phyloP scores from a whole-genome alignment of 768 basidiomycete genomes.

The Suillus variegatus region DNA sequence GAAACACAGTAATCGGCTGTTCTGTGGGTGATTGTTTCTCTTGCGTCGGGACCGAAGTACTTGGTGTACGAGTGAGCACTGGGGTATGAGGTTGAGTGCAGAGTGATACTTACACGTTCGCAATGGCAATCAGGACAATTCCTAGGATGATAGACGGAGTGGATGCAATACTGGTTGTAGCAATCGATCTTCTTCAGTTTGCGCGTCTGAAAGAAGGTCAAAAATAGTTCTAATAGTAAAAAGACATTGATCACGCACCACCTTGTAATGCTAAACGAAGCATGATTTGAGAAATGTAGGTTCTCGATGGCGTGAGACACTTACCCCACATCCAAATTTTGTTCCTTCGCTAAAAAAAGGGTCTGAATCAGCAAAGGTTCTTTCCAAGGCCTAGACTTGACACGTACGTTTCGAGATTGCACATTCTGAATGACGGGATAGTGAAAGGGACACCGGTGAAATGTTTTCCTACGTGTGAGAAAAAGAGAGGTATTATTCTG shows the following conservation, averaged over 20 bases:
- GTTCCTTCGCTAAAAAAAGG: conserved; percentile 62
- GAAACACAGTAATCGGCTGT: conserved; percentile 56
- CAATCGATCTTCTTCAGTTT: conserved; percentile 38
- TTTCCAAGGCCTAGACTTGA: conserved; percentile 15
- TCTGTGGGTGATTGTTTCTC: conserved; percentile 55
- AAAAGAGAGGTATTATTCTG: background rate
- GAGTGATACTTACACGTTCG: conserved; percentile 38
- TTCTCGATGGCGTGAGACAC: conserved; percentile 25
- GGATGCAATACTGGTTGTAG: conserved; percentile 36
- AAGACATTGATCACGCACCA: conserved; percentile 52
- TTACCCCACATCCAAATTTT: conserved; percentile 69
- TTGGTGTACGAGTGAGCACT: conserved; percentile 27
- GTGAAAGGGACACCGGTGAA: conserved; percentile 12
- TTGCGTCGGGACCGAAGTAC: conserved; percentile 73
- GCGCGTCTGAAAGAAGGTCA: conserved; percentile 31
- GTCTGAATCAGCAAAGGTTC: conserved; percentile 26
- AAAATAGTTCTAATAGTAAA: conserved; percentile 28
- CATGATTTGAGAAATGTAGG: conserved; percentile 12
- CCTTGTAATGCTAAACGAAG: conserved; percentile 61
- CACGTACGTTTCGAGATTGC: conserved; percentile 56
- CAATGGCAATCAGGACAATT: conserved; percentile 45
- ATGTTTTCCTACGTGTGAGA: conserved; percentile 8
- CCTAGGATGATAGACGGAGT: conserved; percentile 41
- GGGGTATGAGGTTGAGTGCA: conserved; percentile 11
- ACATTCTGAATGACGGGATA: conserved; percentile 40